phyloP scores from a whole-genome alignment of 1,284 basidiomycete species.

The Heterobasidion occidentale region DNA sequence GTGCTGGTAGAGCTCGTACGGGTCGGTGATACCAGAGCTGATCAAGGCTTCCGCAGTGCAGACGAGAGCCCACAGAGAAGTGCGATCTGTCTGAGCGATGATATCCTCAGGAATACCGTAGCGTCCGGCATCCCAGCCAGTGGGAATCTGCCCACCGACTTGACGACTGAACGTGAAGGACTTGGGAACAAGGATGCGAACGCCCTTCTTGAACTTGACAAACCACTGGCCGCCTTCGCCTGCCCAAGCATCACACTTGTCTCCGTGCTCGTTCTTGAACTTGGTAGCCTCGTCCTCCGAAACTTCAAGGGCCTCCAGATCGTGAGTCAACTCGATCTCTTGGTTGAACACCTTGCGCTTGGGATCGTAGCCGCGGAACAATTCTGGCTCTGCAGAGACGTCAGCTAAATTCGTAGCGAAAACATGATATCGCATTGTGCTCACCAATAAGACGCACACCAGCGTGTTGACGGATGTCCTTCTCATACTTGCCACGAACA shows the following conservation, averaged over 20 bases:
- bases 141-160: conserved; percentile 94
- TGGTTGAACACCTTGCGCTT: conserved; percentile 96
- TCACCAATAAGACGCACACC: conserved; percentile 92
- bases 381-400: conserved; percentile 73
- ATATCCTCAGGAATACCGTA: conserved; percentile 99
- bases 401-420: conserved; percentile 10
- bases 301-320: conserved; percentile 94
- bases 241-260: conserved; percentile 94
- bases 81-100: conserved; percentile 88
- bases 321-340: conserved; percentile 94
- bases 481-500: conserved; percentile 89
- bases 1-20: conserved; percentile 94
- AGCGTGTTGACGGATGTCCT: conserved; percentile 88
- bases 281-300: conserved; percentile 86
- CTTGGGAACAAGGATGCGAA: conserved; percentile 90
- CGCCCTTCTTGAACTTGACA: conserved; percentile 98
- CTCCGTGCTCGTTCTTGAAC: conserved; percentile 95
- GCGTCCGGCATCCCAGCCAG: conserved; percentile 93
- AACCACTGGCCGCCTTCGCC: conserved; percentile 90
- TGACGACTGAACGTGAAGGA: conserved; percentile 92
- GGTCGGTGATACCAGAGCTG: conserved; percentile 95
- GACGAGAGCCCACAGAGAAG: conserved; percentile 95
- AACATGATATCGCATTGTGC: conserved; percentile 15
- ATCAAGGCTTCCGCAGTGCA: conserved; percentile 93
- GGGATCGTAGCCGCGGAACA: conserved; percentile 96